Base-by-base conservation (phyloP, 2,329 filamentous ascomycete species). In the Hymenoscyphus occultus region DNA sequence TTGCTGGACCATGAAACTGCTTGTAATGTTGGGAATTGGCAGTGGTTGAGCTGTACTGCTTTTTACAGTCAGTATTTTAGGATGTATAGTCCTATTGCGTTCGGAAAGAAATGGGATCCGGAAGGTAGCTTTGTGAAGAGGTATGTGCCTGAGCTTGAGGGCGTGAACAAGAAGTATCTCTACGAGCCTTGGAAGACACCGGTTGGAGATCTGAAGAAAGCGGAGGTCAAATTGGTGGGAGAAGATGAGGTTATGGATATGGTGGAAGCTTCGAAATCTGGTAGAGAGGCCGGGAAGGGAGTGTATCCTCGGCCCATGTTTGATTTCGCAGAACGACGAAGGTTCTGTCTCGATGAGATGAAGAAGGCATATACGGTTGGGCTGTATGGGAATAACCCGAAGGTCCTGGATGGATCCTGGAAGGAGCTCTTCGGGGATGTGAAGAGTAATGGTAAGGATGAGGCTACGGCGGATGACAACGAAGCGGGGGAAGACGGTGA, bases 121-220 rank as follows among this genome's bases (percentile, higher is more conserved):
- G 80, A 89, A 0, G 90, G 90, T 0, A 71, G 76, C 2, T 86
- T 91, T 65, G 83, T 93, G 58, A 79, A 85, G 31, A 80, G 78
- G 48, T 93, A 86, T 76, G 84, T 90, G 0, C 90, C 90, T 0
- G 90, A 93, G 75, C 77, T 93, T 48, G 80, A 77, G 64, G 71
- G 81, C 0, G 80, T 89, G 67, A 81, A 87, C 14, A 82, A 83
- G 62, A 92, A 90, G 76, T 91, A 84, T 71, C 91, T 93, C 39
- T 93, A 92, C 70, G 90, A 93, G 79, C 90, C 90, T 5, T 91
- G 89, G 87, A 92, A 89, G 73, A 89, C 90, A 54, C 86, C 87
- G 1, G 81, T 88, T 48, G 77, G 77, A 22, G 90, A 92, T 64
- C 87, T 91, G 78, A 90, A 85, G 56, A 59, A 59, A 31, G 61